Evolutionary conservation across 345 rosid genomes (phyloP), one percentile per base, ranked within the genome.

Genomic region (Populus alba): DNA sequence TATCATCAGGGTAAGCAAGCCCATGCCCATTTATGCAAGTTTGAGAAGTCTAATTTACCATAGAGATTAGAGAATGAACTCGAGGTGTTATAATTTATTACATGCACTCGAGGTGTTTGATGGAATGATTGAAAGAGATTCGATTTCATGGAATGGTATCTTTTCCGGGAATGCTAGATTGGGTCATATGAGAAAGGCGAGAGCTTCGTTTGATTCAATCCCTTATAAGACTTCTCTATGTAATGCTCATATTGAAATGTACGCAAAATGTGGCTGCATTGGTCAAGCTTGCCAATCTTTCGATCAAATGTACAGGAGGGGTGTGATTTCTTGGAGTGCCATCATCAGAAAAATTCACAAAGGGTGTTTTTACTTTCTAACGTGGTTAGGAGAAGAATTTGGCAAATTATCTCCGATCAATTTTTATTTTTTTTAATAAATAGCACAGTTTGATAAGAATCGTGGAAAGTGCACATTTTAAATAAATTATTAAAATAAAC

Each of bases 1-100:
- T 75, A 71, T 25, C 33, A 71, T 62, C 72, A 87, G 74, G 91
- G 88, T 4, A 76, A 35, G 72, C 90, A 91, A 77, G 76, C 83
- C 23, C 93, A 87, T 59, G 84, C 77, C 7, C 90, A 90, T 31
- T 75, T 87, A 49, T 76, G 61, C 27, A 92, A 92, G 63, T 75
- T 87, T 47, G 92, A 89, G 68, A 65, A 20, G 17, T 74, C 79
- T 5, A 87, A 85, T 62, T 78, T 8, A 84, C 90, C 15, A 85
- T 75, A 15, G 87, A 84, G 81, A 90, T 1, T 29, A 29, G 31
- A 29, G 31, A 29, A 87, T 70, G 88, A 0, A 4, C 35, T 33
- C 35, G 35, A 41, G 83, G 82, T 84, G 87, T 65, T 86, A 83
- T 77, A 67, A 76, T 71, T 53, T 84, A 33, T 20, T 27, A 18